A percentile compares a stretch with the other conserved stretches of the same genome.
These are phyloP conservation scores for Alternaria sp. DNA, from an alignment of 2,329 filamentous ascomycete species.

Conservation along the genomic window DNA sequence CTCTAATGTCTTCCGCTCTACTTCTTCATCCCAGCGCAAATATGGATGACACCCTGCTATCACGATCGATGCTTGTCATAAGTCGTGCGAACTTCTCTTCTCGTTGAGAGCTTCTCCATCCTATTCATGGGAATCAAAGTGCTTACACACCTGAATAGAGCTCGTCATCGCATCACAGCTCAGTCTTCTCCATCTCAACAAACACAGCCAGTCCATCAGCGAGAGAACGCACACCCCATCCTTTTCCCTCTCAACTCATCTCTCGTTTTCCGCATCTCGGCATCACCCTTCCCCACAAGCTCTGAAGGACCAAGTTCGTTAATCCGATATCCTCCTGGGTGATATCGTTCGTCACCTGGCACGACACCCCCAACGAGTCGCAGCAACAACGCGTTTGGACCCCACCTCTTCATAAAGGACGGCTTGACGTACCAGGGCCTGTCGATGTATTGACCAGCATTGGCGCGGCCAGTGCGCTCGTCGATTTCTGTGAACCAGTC, in stretches of 20 bases:
- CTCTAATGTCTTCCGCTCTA: not conserved
- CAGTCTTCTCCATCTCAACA: no score
- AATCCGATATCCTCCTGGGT: constrained; percentile 61
- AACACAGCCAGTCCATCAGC: not conserved
- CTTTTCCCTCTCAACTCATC: not conserved
- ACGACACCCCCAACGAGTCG: constrained; percentile 69
- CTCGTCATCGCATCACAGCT: no score
- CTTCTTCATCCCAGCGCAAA: no score
- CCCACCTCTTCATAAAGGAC: constrained; percentile 24
- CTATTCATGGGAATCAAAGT: no score
- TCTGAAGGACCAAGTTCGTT: constrained; percentile 68
- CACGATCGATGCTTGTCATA: no score
- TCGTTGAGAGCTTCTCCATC: no score
- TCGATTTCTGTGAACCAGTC: constrained; percentile 48
- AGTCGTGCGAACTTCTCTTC: no score
- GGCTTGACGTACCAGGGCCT: constrained; percentile 43
- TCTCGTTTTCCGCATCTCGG: not conserved
- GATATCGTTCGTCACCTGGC: constrained; percentile 63
- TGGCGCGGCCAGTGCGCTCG: constrained; percentile 45
- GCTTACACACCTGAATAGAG: no score
- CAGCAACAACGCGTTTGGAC: constrained; percentile 32
- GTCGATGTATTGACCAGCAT: constrained; percentile 23
- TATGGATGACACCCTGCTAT: no score
- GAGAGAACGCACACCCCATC: not conserved
- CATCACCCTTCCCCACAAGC: constrained; percentile 56